phyloP scores from a whole-genome alignment of 208 protist species.

The Tetramitus jugosus region DNA sequence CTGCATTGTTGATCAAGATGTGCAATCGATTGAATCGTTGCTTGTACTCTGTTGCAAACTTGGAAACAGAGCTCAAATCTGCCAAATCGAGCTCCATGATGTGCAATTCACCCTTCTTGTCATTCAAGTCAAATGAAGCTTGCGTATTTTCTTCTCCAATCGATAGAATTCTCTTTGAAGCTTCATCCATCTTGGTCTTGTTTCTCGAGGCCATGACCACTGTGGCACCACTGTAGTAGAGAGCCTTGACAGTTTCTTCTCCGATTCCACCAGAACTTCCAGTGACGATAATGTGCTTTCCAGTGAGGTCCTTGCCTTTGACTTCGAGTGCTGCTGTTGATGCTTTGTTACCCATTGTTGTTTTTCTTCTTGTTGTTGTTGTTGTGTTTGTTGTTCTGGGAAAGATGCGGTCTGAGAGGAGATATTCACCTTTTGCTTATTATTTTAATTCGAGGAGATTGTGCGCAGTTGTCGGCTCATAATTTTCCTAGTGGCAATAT shows the following conservation, averaged over 20 bases:
- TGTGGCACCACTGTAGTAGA: not conserved
- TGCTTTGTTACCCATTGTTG: too few species aligned
- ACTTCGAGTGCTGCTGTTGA: too few species aligned
- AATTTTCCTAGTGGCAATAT: too few species aligned
- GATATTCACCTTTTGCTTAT: too few species aligned
- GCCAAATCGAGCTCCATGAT: conserved; percentile 27
- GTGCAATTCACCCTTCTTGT: not conserved
- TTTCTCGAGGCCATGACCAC: not conserved
- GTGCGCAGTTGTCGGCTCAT: too few species aligned
- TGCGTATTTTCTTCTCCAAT: not conserved
- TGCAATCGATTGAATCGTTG: not conserved
- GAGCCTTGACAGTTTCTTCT: not conserved
- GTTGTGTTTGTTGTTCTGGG: too few species aligned
- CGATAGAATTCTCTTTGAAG: not conserved
- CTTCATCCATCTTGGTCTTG: not conserved
- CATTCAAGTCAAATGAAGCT: too few species aligned
- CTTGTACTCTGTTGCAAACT: not conserved
- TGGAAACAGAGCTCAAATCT: conserved; percentile 5
- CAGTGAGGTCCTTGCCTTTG: too few species aligned
- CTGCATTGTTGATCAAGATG: conserved; percentile 36
- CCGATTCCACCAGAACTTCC: not conserved
- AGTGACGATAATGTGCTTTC: not conserved
- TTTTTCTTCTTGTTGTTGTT: too few species aligned
- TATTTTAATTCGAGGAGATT: too few species aligned
- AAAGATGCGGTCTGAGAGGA: too few species aligned